A percentile compares a stretch with the other conserved stretches of the same genome.
Evolutionary conservation across 768 basidiomycete species (phyloP).

Genomic region (Aureoboletus auriporus): DNA sequence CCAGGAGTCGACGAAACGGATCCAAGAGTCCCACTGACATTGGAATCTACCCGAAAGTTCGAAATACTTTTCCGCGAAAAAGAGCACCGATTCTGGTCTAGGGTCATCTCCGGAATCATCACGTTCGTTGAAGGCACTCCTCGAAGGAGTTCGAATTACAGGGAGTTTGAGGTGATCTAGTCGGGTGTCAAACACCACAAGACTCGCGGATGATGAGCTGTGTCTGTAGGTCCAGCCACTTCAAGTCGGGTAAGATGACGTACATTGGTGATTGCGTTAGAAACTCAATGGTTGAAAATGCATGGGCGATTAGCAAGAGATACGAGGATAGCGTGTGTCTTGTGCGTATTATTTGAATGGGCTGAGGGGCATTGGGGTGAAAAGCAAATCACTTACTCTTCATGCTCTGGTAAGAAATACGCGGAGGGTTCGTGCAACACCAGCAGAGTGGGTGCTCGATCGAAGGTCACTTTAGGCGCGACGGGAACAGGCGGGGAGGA

Average conservation of each 20-base stretch:
- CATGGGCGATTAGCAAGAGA: slow-evolving; percentile 44
- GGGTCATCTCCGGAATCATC: slow-evolving; percentile 17
- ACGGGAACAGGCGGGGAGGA: slow-evolving; percentile 19
- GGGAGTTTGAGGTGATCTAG: slow-evolving; percentile 51
- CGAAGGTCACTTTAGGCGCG: slow-evolving; percentile 32
- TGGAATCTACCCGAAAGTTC: slow-evolving; percentile 46
- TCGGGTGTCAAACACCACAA: slow-evolving; percentile 60
- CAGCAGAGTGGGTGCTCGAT: slow-evolving; percentile 45
- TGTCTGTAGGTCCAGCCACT: slow-evolving; percentile 11
- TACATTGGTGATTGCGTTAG: slow-evolving; percentile 19
- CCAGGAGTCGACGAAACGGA: neutral
- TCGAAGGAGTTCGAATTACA: slow-evolving; percentile 32
- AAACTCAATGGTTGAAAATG: slow-evolving; percentile 39
- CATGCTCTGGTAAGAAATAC: slow-evolving; percentile 40
- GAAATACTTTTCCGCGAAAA: slow-evolving; percentile 51
- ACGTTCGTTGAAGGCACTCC: slow-evolving; percentile 10
- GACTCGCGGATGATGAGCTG: slow-evolving; percentile 24
- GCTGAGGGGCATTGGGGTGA: neutral
- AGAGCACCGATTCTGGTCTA: slow-evolving; percentile 34
- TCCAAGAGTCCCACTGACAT: slow-evolving; percentile 32
- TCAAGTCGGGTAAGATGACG: slow-evolving; percentile 7
- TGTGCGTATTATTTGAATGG: slow-evolving; percentile 7
- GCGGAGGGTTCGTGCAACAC: slow-evolving; percentile 58
- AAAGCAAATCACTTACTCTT: slow-evolving; percentile 17
- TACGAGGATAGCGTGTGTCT: slow-evolving; percentile 47